Conservation (phyloP, 768 basidiomycete genomes). For the Tricholoma sp. region DNA sequence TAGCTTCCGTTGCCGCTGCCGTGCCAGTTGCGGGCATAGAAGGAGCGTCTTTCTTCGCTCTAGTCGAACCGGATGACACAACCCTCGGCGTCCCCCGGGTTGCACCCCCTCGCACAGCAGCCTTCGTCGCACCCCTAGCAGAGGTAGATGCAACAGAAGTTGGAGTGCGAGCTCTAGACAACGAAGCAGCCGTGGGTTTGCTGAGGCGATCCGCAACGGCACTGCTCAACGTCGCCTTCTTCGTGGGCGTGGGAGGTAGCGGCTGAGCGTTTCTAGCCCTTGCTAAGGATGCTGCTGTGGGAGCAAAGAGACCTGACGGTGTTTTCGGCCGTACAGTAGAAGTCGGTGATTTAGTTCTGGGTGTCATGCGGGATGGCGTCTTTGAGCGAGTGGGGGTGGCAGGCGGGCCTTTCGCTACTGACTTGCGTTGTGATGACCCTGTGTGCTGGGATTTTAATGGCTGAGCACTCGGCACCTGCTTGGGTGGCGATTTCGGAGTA, state of each 20-base stretch:
- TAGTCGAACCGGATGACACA: conserved; percentile 15
- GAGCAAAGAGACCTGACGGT: conserved; percentile 68
- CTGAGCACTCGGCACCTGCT: conserved; percentile 13
- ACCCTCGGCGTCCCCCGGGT: conserved; percentile 21
- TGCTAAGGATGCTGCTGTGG: conserved; percentile 79
- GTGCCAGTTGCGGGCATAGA: conserved; percentile 14
- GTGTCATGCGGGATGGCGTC: conserved; percentile 23
- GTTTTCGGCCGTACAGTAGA: conserved; percentile 46
- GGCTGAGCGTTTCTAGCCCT: conserved; percentile 52
- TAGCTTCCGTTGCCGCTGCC: conserved; percentile 17
- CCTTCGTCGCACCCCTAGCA: conserved; percentile 19
- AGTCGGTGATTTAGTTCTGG: conserved; percentile 28
- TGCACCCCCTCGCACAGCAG: conserved; percentile 23
- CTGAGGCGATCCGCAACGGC: conserved; percentile 61
- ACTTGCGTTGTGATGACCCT: conserved; percentile 25
- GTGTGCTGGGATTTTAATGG: conserved; percentile 34
- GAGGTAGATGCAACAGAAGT: conserved; percentile 28
- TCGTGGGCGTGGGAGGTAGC: conserved; percentile 40
- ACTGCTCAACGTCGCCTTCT: conserved; percentile 50
- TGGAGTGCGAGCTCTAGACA: conserved; percentile 51
- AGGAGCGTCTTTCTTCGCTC: conserved; percentile 17
- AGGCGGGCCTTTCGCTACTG: conserved; percentile 17
- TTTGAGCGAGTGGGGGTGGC: conserved; percentile 27
- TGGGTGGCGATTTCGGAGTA: conserved; percentile 16
- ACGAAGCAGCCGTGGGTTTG: conserved; percentile 78